Evolutionary conservation across 2,329 filamentous ascomycete genomes (phyloP).

Genomic region (Botryosphaeria dothidea): DNA sequence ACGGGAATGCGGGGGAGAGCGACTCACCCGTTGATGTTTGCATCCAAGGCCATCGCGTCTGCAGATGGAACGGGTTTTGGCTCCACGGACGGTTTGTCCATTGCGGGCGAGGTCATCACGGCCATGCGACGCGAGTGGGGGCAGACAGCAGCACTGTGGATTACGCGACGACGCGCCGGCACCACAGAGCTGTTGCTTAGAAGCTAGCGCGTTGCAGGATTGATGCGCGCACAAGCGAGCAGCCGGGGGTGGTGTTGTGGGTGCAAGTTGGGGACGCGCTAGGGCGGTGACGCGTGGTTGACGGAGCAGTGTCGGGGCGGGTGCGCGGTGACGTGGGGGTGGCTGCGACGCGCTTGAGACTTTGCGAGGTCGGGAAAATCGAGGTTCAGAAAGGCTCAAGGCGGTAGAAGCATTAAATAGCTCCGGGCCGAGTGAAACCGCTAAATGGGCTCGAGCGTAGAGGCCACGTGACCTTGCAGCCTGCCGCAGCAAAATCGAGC

Average conservation of each 20-base stretch:
- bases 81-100: slow-evolving; percentile 44
- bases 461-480: slow-evolving; percentile 7
- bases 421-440: slow-evolving; percentile 19
- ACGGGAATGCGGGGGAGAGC: slow-evolving; percentile 27
- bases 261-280: slow-evolving; percentile 17
- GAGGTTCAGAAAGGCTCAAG: slow-evolving; percentile 19
- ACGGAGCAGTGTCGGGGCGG: slow-evolving; percentile 9
- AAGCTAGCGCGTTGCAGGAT: slow-evolving; percentile 14
- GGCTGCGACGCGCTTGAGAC: slow-evolving; percentile 19
- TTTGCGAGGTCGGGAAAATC: slow-evolving; percentile 20
- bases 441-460: slow-evolving; percentile 11
- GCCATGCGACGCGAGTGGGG: slow-evolving; percentile 32
- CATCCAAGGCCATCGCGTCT: slow-evolving; percentile 55
- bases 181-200: slow-evolving; percentile 14
- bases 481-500: not conserved
- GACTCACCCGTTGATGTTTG: slow-evolving; percentile 62
- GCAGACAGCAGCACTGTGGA: slow-evolving; percentile 14
- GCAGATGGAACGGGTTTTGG: slow-evolving; percentile 49
- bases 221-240: slow-evolving; percentile 14
- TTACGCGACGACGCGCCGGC: slow-evolving; percentile 18
- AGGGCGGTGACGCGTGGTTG: slow-evolving; percentile 17
- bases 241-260: slow-evolving; percentile 10
- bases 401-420: slow-evolving; percentile 19
- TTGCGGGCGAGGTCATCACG: slow-evolving; percentile 41
- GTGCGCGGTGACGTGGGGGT: slow-evolving; percentile 18